Conservation (phyloP, 257 asterid genomes). For the Perilla frutescens region DNA sequence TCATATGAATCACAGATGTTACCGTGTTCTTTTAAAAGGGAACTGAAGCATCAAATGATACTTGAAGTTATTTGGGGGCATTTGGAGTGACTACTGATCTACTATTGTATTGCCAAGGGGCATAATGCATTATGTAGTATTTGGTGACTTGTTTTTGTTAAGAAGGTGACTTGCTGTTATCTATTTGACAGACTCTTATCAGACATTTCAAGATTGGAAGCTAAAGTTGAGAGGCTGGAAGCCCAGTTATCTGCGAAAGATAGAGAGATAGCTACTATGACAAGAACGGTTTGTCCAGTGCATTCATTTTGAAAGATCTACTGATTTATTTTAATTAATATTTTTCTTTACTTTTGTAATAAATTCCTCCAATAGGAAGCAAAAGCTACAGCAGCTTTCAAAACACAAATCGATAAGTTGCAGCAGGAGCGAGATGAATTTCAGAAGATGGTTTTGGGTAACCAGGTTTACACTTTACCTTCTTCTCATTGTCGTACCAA, state of each 20-base stretch:
- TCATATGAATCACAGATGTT: not conserved
- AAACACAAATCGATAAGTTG: constrained; percentile 61
- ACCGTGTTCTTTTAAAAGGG: not conserved
- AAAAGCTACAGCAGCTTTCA: constrained; percentile 71
- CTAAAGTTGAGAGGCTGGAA: constrained; percentile 97
- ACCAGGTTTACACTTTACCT: constrained; percentile 55
- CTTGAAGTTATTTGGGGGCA: not conserved
- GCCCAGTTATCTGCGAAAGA: constrained; percentile 74
- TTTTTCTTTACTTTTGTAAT: constrained; percentile 12
- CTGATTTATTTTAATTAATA: constrained; percentile 11
- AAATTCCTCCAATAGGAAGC: constrained; percentile 63
- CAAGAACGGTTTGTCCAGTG: constrained; percentile 71
- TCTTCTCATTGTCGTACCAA: constrained; percentile 12
- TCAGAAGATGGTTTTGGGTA: constrained; percentile 71
- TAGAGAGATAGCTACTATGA: constrained; percentile 92
- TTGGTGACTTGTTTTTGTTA: constrained; percentile 15
- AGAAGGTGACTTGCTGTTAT: constrained; percentile 28
- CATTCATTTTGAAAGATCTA: constrained; percentile 6
- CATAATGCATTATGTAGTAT: not conserved
- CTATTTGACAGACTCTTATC: constrained; percentile 69
- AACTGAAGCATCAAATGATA: not conserved
- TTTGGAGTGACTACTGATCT: not conserved
- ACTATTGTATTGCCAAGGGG: not conserved
- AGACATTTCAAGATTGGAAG: constrained; percentile 93
- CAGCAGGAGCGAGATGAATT: constrained; percentile 72